Conservation (phyloP, 83 land plant genomes). For the Picea abies region DNA sequence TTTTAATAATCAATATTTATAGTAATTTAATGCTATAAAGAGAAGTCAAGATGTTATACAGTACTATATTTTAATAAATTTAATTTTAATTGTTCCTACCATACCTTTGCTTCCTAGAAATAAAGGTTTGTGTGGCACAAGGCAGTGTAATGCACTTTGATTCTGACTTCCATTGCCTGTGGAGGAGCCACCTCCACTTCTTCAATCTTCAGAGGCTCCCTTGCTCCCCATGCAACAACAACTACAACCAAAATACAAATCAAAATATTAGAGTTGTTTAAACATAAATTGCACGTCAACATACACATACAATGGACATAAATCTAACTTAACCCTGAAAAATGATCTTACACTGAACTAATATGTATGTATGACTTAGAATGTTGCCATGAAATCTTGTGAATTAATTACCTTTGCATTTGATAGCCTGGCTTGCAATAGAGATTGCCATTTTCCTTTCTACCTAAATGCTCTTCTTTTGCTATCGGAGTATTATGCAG, state of each 20-base stretch:
- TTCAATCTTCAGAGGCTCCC: constrained; percentile 74
- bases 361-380: too few relatives aligned
- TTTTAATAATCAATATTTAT: background rate
- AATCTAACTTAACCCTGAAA: too few relatives aligned
- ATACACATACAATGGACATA: too few relatives aligned
- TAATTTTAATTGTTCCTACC: too few relatives aligned
- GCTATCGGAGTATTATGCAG: too few relatives aligned
- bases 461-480: too few relatives aligned
- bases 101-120: constrained; percentile 80
- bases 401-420: constrained; percentile 14
- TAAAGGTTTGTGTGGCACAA: constrained; percentile 80
- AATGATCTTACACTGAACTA: background rate
- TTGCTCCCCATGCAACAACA: constrained; percentile 75
- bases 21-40: background rate
- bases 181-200: constrained; percentile 82
- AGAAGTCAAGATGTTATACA: too few relatives aligned
- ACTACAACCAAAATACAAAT: constrained; percentile 15
- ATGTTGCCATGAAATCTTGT: background rate
- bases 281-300: background rate
- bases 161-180: constrained; percentile 62
- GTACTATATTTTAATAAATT: too few relatives aligned
- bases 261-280: background rate
- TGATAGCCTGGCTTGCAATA: constrained; percentile 19
- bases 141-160: constrained; percentile 67
- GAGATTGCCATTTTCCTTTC: background rate